A percentile compares a stretch with the other conserved stretches of the same genome.
phyloP scores from a whole-genome alignment of 164 flowering plant species.

The Stephania yunnanensis region DNA sequence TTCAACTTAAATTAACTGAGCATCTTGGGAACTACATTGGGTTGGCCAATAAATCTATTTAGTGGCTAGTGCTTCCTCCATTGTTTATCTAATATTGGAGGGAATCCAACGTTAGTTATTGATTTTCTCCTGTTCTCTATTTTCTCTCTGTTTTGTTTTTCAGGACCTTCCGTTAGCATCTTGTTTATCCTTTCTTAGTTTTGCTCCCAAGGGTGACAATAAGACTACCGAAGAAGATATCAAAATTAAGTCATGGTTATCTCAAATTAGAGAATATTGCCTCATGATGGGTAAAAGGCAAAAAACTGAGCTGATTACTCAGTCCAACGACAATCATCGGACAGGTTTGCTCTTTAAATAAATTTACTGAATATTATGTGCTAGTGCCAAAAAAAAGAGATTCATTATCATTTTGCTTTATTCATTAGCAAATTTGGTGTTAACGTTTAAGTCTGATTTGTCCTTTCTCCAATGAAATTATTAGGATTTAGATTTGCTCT shows the following conservation, averaged over 20 bases:
- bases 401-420: neutral
- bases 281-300: slow-evolving; percentile 30
- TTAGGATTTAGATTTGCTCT: neutral
- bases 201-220: slow-evolving; percentile 20
- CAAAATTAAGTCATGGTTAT: slow-evolving; percentile 43
- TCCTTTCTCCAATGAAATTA: neutral
- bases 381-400: neutral
- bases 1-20: too few species aligned
- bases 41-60: too few species aligned
- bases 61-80: neutral
- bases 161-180: slow-evolving; percentile 47
- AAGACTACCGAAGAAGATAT: slow-evolving; percentile 18
- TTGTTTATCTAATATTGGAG: neutral
- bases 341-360: slow-evolving; percentile 34
- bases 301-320: slow-evolving; percentile 37
- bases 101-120: neutral
- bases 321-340: slow-evolving; percentile 28
- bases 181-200: slow-evolving; percentile 32
- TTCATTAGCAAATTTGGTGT: neutral
- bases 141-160: slow-evolving; percentile 14
- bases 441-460: neutral
- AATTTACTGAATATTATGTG: neutral
- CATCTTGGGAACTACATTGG: too few species aligned
- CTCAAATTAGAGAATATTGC: slow-evolving; percentile 39
- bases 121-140: neutral